Base-by-base conservation (phyloP, 1,139 yeast genomes). In the Geotrichum cucujoidarum region DNA sequence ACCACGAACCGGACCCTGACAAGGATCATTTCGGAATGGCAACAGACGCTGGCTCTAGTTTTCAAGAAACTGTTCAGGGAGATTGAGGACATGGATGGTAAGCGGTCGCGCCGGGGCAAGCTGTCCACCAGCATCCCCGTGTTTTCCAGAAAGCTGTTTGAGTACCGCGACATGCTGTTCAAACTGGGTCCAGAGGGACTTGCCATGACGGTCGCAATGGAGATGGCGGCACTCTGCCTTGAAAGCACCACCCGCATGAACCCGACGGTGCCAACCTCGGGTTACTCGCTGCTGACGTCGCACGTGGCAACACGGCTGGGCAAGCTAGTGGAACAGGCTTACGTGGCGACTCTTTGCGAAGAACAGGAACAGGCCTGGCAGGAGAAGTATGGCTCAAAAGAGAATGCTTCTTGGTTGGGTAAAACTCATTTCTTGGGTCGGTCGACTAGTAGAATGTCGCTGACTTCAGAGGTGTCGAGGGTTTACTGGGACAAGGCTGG, bases 361-460 rank as follows among this genome's bases (percentile, higher is more conserved):
- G n/a, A n/a, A n/a, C n/a, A n/a, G n/a, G n/a, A n/a, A n/a, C n/a
- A n/a, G n/a, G n/a, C n/a, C n/a, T n/a, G n/a, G n/a, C n/a, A n/a
- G n/a, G n/a, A n/a, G n/a, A n/a, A n/a, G n/a, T n/a, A n/a, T n/a
- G n/a, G n/a, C n/a, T n/a, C n/a, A n/a, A n/a, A n/a, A n/a, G n/a
- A n/a, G n/a, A n/a, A n/a, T n/a, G n/a, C n/a, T n/a, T n/a, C n/a
- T n/a, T n/a, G n/a, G n/a, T n/a, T n/a, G n/a, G n/a, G n/a, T n/a
- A n/a, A n/a, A n/a, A n/a, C n/a, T n/a, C n/a, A n/a, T n/a, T n/a
- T n/a, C n/a, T n/a, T n/a, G n/a, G n/a, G n/a, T n/a, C n/a, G n/a
- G n/a, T n/a, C n/a, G n/a, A 81, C 60, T 61, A 67, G 49, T 66
- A 69, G 34, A 64, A 75, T 21, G 56, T 73, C 43, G 56, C 64